phyloP scores from a whole-genome alignment of 257 asterid species.

The Solanum habrochaites region DNA sequence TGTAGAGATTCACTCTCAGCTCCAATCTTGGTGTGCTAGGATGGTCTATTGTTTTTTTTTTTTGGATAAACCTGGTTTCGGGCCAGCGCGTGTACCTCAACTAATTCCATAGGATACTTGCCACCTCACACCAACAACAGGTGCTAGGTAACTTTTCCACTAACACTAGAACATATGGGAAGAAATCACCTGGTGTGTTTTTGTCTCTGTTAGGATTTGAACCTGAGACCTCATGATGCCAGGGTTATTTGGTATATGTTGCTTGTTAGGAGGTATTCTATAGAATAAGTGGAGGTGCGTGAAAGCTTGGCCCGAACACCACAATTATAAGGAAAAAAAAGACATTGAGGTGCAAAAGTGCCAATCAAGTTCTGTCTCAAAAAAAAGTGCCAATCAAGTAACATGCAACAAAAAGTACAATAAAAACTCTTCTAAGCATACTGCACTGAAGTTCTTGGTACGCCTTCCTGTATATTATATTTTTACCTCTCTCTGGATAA shows the following conservation, averaged over 20 bases:
- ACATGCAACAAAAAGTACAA: neutral
- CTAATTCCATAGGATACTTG: neutral
- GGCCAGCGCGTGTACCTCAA: neutral
- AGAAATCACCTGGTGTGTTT: neutral
- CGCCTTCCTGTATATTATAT: neutral
- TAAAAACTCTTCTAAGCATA: neutral
- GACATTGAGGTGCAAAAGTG: neutral
- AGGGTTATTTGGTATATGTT: neutral
- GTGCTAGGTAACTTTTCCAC: neutral
- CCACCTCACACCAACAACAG: neutral
- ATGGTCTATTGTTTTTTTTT: neutral
- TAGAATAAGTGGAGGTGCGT: neutral
- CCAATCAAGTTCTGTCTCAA: too few species aligned
- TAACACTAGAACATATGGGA: neutral
- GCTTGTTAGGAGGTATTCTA: neutral
- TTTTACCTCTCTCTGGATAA: neutral
- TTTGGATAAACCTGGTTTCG: neutral
- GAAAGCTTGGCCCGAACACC: neutral
- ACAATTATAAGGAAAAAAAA: neutral
- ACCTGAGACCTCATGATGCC: neutral
- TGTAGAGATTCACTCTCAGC: neutral
- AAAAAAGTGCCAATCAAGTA: neutral
- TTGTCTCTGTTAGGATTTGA: neutral
- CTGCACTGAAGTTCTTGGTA: neutral
- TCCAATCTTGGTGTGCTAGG: neutral